These are phyloP conservation scores for Ogataea minuta DNA, from an alignment of 805 yeast genomes.

Conservation along the genomic window DNA sequence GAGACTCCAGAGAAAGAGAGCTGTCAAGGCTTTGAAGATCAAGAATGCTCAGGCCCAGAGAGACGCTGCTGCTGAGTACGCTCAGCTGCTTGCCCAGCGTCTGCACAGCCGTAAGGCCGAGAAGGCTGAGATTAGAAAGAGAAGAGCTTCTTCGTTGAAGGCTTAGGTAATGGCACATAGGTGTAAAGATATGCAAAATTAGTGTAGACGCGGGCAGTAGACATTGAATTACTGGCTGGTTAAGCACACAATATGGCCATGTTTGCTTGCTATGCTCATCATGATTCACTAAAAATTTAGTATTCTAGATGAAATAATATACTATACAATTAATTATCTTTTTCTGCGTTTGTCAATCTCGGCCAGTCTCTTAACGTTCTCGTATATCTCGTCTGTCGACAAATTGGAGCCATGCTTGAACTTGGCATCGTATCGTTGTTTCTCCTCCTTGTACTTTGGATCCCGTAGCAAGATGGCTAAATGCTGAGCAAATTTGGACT, in stretches of 20 bases:
- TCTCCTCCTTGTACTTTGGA: constrained; percentile 73
- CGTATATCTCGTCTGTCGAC: constrained; percentile 51
- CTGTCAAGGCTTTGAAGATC: constrained; percentile 87
- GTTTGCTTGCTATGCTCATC: no score
- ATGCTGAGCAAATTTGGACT: constrained; percentile 68
- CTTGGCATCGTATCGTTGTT: constrained; percentile 56
- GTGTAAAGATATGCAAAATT: constrained; percentile 9
- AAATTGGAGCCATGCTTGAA: constrained; percentile 38
- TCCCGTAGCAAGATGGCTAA: constrained; percentile 67
- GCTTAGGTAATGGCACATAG: constrained; percentile 48
- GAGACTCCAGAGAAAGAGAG: constrained; percentile 98
- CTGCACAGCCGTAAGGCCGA: constrained; percentile 97
- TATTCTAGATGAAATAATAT: neutral
- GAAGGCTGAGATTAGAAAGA: constrained; percentile 97
- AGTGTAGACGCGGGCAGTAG: no score
- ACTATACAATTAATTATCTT: constrained; percentile 7
- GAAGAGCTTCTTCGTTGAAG: constrained; percentile 99
- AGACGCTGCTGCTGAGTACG: constrained; percentile 99
- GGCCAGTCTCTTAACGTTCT: constrained; percentile 50
- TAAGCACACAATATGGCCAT: no score
- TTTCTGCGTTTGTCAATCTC: constrained; percentile 15
- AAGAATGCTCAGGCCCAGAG: constrained; percentile 98
- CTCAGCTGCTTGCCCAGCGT: constrained; percentile 97
- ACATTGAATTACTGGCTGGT: no score
- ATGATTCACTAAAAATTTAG: no score